These are phyloP conservation scores for Hemileia vastatrix DNA, from an alignment of 1,284 basidiomycete genomes.

Conservation along the genomic window DNA sequence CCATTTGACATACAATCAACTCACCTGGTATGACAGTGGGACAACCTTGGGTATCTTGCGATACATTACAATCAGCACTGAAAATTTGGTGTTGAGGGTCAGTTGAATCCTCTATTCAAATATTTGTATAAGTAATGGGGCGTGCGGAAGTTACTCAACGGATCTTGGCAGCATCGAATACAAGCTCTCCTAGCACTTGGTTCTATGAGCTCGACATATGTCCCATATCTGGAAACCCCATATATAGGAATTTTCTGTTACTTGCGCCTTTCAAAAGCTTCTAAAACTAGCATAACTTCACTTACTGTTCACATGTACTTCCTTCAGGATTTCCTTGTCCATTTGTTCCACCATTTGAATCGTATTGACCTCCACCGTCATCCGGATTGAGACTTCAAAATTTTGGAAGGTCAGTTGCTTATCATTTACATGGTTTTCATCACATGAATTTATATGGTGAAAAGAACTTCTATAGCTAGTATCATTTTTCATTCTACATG, in stretches of 20 bases:
- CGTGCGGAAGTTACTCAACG: too few species aligned
- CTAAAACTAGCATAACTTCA: not conserved
- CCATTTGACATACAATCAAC: not conserved
- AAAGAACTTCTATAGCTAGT: too few species aligned
- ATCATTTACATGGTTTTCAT: too few species aligned
- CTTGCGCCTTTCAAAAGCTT: not conserved
- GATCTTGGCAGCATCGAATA: conserved; percentile 38
- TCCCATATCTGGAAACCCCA: conserved; percentile 37
- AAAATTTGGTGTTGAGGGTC: too few species aligned
- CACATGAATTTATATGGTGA: too few species aligned
- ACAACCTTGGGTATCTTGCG: conserved; percentile 28
- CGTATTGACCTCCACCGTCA: conserved; percentile 41
- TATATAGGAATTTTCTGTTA: not conserved
- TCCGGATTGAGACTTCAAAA: conserved; percentile 21
- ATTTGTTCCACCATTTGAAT: conserved; percentile 37
- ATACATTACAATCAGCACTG: conserved; percentile 25
- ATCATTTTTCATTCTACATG: too few species aligned
- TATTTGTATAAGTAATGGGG: too few species aligned
- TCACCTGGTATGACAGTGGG: conserved; percentile 30
- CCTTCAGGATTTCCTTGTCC: conserved; percentile 36
- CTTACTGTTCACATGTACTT: conserved; percentile 27
- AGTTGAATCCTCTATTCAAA: too few species aligned
- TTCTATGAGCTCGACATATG: conserved; percentile 40
- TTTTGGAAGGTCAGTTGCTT: too few species aligned
- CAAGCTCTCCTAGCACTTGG: conserved; percentile 33